Percentiles rank a stretch among this genome's conserved stretches.
Conservation (phyloP, 257 asterid genomes). For the Striga asiatica region DNA sequence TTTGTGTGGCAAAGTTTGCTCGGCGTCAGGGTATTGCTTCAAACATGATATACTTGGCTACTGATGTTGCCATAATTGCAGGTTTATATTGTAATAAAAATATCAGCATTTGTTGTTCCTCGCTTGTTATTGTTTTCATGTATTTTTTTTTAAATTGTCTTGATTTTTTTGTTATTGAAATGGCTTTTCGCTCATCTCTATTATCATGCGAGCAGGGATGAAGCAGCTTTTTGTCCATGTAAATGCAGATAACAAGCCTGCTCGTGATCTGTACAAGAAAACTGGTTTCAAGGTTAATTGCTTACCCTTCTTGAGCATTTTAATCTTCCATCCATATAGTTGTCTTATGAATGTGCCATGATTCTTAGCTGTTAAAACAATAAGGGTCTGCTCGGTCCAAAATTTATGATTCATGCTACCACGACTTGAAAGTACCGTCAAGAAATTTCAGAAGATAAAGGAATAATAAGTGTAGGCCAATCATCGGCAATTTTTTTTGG, state of each 20-base stretch:
- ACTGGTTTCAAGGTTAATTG: constrained; percentile 61
- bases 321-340: neutral
- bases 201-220: constrained; percentile 45
- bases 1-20: constrained; percentile 81
- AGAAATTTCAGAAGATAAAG: no score
- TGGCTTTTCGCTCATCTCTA: neutral
- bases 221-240: constrained; percentile 77
- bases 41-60: constrained; percentile 65
- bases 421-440: no score
- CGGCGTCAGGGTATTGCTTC: constrained; percentile 91
- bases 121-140: constrained; percentile 2
- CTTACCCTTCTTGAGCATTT: constrained; percentile 1
- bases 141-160: neutral
- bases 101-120: constrained; percentile 4
- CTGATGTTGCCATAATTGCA: constrained; percentile 47
- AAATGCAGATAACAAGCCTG: constrained; percentile 61
- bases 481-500: no score
- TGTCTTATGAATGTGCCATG: neutral
- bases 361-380: neutral
- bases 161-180: neutral
- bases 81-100: constrained; percentile 40
- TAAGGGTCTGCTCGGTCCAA: no score
- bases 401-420: no score
- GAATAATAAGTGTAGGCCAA: no score
- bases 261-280: constrained; percentile 64